These are phyloP conservation scores for Rhinocladiella similis DNA, from an alignment of 2,329 filamentous ascomycete genomes.

Conservation along the genomic window DNA sequence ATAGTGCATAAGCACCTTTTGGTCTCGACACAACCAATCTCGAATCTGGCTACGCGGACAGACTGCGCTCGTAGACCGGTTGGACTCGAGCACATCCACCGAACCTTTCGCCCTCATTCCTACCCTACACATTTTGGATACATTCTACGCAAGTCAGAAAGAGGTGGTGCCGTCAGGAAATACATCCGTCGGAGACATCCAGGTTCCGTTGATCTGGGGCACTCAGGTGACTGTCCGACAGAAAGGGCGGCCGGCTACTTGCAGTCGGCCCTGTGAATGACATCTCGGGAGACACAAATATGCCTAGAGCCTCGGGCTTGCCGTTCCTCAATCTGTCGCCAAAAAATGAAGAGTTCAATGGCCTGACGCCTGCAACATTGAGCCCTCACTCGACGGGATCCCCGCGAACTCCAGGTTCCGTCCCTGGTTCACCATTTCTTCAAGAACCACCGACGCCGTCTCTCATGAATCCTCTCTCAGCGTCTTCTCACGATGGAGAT, in stretches of 20 bases:
- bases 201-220: constrained; percentile 21
- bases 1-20: too few species aligned
- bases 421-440: constrained; percentile 22
- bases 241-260: constrained; percentile 22
- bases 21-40: background rate
- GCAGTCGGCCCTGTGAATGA: constrained; percentile 26
- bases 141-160: constrained; percentile 6
- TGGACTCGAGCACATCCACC: background rate
- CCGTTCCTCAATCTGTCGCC: constrained; percentile 27
- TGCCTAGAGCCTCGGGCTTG: constrained; percentile 29
- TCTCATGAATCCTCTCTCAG: constrained; percentile 17
- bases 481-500: constrained; percentile 8
- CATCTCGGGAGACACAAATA: constrained; percentile 23
- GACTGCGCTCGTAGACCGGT: background rate
- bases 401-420: constrained; percentile 24
- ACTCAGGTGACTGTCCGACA: constrained; percentile 14
- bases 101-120: background rate
- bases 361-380: constrained; percentile 22
- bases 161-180: constrained; percentile 21
- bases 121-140: background rate
- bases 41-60: background rate
- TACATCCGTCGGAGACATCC: constrained; percentile 12
- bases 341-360: constrained; percentile 24
- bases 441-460: constrained; percentile 14
- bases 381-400: constrained; percentile 28